Evolutionary conservation across 768 basidiomycete species (phyloP).

Genomic region (Pisolithus orientalis): DNA sequence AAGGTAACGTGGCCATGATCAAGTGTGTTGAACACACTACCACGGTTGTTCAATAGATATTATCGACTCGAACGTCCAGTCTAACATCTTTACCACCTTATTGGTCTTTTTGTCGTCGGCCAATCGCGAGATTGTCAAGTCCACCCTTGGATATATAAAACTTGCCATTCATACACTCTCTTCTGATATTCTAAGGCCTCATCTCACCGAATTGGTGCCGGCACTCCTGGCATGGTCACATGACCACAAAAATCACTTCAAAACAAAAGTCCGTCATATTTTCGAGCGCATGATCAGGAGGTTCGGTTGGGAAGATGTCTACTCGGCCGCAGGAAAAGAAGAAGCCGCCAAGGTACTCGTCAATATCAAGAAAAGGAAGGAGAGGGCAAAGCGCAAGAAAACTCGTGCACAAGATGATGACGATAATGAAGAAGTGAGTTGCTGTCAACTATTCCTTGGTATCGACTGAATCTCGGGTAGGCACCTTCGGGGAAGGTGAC

Average conservation of each 20-base stretch:
- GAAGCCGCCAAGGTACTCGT: slow-evolving; percentile 84
- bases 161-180: slow-evolving; percentile 86
- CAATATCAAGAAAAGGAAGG: slow-evolving; percentile 95
- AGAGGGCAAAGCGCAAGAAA: slow-evolving; percentile 86
- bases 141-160: slow-evolving; percentile 91
- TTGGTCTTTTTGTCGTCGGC: slow-evolving; percentile 88
- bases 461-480: slow-evolving; percentile 26
- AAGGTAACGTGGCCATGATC: slow-evolving; percentile 42
- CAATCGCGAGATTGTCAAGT: slow-evolving; percentile 98
- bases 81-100: slow-evolving; percentile 80
- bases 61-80: slow-evolving; percentile 65
- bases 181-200: slow-evolving; percentile 61
- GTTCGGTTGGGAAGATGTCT: slow-evolving; percentile 83
- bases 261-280: slow-evolving; percentile 91
- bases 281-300: slow-evolving; percentile 93
- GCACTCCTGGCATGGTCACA: slow-evolving; percentile 88
- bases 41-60: slow-evolving; percentile 39
- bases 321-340: slow-evolving; percentile 65
- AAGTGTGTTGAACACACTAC: not conserved
- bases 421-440: slow-evolving; percentile 45
- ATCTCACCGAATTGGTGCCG: slow-evolving; percentile 74
- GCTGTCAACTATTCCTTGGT: not conserved
- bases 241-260: slow-evolving; percentile 99
- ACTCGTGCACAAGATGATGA: slow-evolving; percentile 52
- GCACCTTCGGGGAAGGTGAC: slow-evolving; percentile 40